phyloP scores from a whole-genome alignment of 306 rosid genomes.

The Abrus precatorius region DNA sequence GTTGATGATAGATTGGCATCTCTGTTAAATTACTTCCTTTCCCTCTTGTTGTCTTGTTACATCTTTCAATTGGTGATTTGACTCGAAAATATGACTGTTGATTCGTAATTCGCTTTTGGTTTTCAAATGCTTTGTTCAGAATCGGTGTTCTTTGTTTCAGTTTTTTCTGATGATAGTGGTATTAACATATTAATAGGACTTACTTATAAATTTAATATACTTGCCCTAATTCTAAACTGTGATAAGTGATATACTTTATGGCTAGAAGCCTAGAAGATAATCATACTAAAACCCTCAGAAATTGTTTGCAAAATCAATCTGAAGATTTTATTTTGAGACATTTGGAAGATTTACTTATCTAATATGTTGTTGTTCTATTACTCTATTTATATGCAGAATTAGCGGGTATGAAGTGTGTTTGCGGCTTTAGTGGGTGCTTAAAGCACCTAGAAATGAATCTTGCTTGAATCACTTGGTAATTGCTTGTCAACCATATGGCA shows the following conservation, averaged over 20 bases:
- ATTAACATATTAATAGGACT: too few species aligned
- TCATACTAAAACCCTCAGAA: neutral
- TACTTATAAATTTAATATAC: too few species aligned
- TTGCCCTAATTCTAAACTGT: neutral
- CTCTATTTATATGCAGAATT: slow-evolving; percentile 11
- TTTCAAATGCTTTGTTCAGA: too few species aligned
- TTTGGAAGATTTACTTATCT: neutral
- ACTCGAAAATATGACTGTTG: neutral
- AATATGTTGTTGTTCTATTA: neutral
- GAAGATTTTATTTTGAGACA: neutral
- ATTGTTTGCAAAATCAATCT: slow-evolving; percentile 1
- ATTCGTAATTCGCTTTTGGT: neutral
- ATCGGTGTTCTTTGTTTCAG: too few species aligned
- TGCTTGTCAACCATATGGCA: neutral
- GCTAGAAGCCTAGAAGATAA: neutral
- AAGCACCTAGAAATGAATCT: neutral
- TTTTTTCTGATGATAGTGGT: too few species aligned
- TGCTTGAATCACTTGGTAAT: neutral
- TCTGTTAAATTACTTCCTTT: neutral
- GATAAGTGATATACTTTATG: too few species aligned
- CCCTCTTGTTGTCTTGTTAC: neutral
- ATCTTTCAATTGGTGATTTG: slow-evolving; percentile 3
- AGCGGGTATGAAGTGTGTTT: neutral
- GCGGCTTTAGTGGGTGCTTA: neutral
- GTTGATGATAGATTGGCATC: neutral